phyloP scores from a whole-genome alignment of 192 early-diverging fungal species.

The Podila epigama region DNA sequence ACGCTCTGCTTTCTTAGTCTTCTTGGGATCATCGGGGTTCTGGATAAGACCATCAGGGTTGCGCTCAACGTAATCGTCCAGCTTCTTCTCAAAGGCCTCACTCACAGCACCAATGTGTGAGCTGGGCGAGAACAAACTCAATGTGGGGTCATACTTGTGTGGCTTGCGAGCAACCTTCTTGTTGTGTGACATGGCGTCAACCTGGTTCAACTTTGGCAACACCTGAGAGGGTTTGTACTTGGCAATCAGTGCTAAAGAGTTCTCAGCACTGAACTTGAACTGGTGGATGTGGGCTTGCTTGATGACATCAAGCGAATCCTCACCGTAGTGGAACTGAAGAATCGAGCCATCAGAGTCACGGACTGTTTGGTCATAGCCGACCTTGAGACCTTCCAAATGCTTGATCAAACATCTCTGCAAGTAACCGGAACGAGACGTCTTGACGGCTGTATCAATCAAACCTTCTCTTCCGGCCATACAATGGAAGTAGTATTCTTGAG shows the following conservation, averaged over 20 bases:
- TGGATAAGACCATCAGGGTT: conserved; percentile 76
- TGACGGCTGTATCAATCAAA: conserved; percentile 99
- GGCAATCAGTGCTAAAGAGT: conserved; percentile 80
- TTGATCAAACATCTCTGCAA: conserved; percentile 99
- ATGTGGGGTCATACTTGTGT: conserved; percentile 76
- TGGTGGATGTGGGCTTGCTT: conserved; percentile 90
- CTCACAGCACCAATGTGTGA: conserved; percentile 88
- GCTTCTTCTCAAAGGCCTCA: conserved; percentile 79
- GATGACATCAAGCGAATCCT: conserved; percentile 95
- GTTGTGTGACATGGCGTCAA: conserved; percentile 74
- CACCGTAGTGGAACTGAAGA: conserved; percentile 98
- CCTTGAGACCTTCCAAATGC: conserved; percentile 93
- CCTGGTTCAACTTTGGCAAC: conserved; percentile 70
- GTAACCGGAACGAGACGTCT: conserved; percentile 98
- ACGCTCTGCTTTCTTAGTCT: conserved; percentile 65
- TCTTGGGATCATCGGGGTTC: conserved; percentile 39
- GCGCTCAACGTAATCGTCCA: conserved; percentile 74
- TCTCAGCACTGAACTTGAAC: conserved; percentile 94
- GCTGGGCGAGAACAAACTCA: conserved; percentile 83
- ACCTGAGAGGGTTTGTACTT: conserved; percentile 82
- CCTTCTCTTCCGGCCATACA: conserved; percentile 99
- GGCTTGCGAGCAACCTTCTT: conserved; percentile 82
- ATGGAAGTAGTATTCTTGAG: conserved; percentile 92
- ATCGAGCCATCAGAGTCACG: conserved; percentile 95
- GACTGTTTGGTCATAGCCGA: conserved; percentile 98